A percentile compares a stretch with the other conserved stretches of the same genome.
These are phyloP conservation scores for Candida maesae DNA, from an alignment of 805 yeast species.

Conservation along the genomic window DNA sequence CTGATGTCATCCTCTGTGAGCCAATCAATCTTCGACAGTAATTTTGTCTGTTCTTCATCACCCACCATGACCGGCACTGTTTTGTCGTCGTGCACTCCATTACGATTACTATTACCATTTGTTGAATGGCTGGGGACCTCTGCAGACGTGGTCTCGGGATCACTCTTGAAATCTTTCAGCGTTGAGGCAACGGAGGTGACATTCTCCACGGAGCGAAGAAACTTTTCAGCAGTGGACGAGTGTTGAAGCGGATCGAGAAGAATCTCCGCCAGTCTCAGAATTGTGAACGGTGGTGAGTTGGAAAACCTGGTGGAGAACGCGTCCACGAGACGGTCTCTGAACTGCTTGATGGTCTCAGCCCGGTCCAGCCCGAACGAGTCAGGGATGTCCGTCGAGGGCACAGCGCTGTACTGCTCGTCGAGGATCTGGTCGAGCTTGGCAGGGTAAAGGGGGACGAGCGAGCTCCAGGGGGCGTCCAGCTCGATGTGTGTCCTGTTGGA, in stretches of 20 bases:
- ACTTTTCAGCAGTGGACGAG: slow-evolving; percentile 37
- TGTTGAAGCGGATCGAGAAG: slow-evolving; percentile 41
- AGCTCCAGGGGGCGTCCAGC: slow-evolving; percentile 1
- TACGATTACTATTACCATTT: no score
- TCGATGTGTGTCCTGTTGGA: slow-evolving; percentile 4
- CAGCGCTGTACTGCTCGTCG: slow-evolving; percentile 1
- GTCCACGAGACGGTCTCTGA: slow-evolving; percentile 5
- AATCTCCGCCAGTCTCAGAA: slow-evolving; percentile 44
- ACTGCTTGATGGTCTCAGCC: slow-evolving; percentile 10
- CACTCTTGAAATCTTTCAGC: slow-evolving; percentile 12
- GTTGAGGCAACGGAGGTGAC: slow-evolving; percentile 20
- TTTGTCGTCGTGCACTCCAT: no score
- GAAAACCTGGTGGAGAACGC: slow-evolving; percentile 10
- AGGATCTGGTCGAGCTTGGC: slow-evolving; percentile 11
- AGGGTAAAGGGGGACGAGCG: background rate
- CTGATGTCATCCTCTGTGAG: slow-evolving; percentile 20
- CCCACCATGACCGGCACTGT: slow-evolving; percentile 13
- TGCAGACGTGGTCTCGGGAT: no score
- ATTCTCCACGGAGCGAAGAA: slow-evolving; percentile 38
- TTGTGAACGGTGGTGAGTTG: slow-evolving; percentile 43
- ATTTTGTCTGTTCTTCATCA: slow-evolving; percentile 22
- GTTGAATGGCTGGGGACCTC: no score
- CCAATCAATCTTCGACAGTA: slow-evolving; percentile 26
- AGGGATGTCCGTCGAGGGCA: slow-evolving; percentile 1
- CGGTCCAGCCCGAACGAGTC: slow-evolving; percentile 10